These are phyloP conservation scores for Xerocomus potaroensis DNA, from an alignment of 768 basidiomycete species.

Conservation along the genomic window DNA sequence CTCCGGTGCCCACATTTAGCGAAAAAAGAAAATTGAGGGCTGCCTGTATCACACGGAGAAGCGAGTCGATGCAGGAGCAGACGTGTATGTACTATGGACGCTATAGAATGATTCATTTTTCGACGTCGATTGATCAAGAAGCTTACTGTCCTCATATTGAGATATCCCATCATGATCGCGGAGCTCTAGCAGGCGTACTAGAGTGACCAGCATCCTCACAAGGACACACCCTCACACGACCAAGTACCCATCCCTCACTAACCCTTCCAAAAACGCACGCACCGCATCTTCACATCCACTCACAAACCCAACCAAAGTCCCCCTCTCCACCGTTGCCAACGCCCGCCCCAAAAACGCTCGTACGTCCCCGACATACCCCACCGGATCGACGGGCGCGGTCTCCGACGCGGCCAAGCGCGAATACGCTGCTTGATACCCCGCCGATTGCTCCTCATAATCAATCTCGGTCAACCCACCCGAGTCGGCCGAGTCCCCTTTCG, in stretches of 20 bases:
- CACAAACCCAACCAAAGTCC: slow-evolving; percentile 19
- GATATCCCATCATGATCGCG: no score
- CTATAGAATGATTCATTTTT: no score
- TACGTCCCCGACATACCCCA: slow-evolving; percentile 56
- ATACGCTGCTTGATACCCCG: slow-evolving; percentile 93
- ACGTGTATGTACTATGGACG: no score
- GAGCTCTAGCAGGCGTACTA: no score
- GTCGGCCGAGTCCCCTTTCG: slow-evolving; percentile 48
- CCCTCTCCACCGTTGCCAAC: slow-evolving; percentile 18
- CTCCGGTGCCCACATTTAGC: no score
- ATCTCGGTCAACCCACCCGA: slow-evolving; percentile 55
- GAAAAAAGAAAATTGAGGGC: no score
- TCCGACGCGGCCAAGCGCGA: slow-evolving; percentile 86
- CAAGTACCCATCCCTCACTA: slow-evolving; percentile 31
- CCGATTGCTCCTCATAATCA: slow-evolving; percentile 86
- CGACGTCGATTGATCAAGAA: no score
- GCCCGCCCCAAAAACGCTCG: slow-evolving; percentile 49
- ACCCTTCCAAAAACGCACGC: slow-evolving; percentile 28
- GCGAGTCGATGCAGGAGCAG: no score
- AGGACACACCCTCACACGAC: slow-evolving; percentile 6
- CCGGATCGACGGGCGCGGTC: slow-evolving; percentile 51
- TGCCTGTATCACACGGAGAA: no score
- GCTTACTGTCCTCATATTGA: no score
- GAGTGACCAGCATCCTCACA: no score
- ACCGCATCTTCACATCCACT: slow-evolving; percentile 20